These are phyloP conservation scores for Lepiota brunneoincarnata DNA, from an alignment of 768 basidiomycete species.

Conservation along the genomic window DNA sequence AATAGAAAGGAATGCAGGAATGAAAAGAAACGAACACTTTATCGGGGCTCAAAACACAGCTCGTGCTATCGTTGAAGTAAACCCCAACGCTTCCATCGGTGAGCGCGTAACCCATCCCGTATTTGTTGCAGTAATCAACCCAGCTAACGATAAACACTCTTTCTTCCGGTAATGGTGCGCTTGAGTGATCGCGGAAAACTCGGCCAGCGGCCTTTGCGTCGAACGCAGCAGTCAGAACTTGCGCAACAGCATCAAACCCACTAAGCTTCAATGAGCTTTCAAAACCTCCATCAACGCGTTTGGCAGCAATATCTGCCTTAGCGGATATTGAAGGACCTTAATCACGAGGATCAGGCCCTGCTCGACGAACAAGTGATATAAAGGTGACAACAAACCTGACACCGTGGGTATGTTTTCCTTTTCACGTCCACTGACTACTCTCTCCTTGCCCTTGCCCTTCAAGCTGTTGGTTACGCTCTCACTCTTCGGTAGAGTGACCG, in stretches of 20 bases:
- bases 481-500: constrained; percentile 8
- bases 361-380: background rate
- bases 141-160: constrained; percentile 95
- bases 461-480: background rate
- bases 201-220: constrained; percentile 61
- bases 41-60: constrained; percentile 78
- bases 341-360: background rate
- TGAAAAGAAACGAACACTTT: constrained; percentile 62
- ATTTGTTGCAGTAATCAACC: constrained; percentile 99
- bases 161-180: constrained; percentile 43
- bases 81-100: constrained; percentile 95
- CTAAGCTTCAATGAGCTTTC: constrained; percentile 32
- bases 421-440: constrained; percentile 15
- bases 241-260: constrained; percentile 66
- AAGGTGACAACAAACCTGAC: background rate
- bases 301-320: background rate
- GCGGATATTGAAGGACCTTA: background rate
- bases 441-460: constrained; percentile 13
- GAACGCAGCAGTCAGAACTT: constrained; percentile 55
- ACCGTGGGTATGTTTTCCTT: constrained; percentile 31
- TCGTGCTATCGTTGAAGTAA: constrained; percentile 95
- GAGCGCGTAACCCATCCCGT: constrained; percentile 98
- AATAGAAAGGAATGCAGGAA: background rate
- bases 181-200: constrained; percentile 52
- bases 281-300: constrained; percentile 3